These are phyloP conservation scores for Dendrobium officinale DNA, from an alignment of 106 monocot species.

Conservation along the genomic window DNA sequence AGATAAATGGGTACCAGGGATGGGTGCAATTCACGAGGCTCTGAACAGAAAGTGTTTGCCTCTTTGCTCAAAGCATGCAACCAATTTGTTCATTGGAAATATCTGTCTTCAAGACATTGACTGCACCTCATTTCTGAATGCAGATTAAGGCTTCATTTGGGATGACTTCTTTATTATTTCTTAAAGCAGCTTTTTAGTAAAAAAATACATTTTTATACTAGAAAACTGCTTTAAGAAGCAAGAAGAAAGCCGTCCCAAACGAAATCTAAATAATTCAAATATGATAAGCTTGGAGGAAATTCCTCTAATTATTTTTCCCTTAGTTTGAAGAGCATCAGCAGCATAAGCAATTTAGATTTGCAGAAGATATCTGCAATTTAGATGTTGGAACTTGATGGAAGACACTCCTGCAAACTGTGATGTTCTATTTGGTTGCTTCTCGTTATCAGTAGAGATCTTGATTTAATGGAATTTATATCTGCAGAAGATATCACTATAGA, in stretches of 20 bases:
- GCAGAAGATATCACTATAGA: too few species aligned
- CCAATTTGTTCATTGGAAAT: slow-evolving; percentile 67
- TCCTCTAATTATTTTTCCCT: background rate
- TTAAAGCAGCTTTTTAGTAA: too few species aligned
- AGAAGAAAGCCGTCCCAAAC: too few species aligned
- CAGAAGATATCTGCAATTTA: background rate
- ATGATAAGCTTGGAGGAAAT: background rate
- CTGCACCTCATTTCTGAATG: slow-evolving; percentile 62
- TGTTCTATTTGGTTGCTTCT: background rate
- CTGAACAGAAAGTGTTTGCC: slow-evolving; percentile 83
- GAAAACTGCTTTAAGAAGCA: too few species aligned
- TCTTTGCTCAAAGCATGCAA: slow-evolving; percentile 72
- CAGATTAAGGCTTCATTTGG: slow-evolving; percentile 16
- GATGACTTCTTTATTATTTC: too few species aligned
- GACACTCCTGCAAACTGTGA: background rate
- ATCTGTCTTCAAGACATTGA: slow-evolving; percentile 82
- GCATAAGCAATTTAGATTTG: background rate
- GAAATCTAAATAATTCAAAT: background rate
- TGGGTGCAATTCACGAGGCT: slow-evolving; percentile 84
- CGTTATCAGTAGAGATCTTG: too few species aligned
- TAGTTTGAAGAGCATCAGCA: background rate
- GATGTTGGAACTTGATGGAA: background rate
- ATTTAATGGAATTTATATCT: too few species aligned
- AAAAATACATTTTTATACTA: too few species aligned
- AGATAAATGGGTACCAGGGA: slow-evolving; percentile 77